Evolutionary conservation across 31 red algal species (phyloP).

Genomic region (Asparagopsis taxiformis): DNA sequence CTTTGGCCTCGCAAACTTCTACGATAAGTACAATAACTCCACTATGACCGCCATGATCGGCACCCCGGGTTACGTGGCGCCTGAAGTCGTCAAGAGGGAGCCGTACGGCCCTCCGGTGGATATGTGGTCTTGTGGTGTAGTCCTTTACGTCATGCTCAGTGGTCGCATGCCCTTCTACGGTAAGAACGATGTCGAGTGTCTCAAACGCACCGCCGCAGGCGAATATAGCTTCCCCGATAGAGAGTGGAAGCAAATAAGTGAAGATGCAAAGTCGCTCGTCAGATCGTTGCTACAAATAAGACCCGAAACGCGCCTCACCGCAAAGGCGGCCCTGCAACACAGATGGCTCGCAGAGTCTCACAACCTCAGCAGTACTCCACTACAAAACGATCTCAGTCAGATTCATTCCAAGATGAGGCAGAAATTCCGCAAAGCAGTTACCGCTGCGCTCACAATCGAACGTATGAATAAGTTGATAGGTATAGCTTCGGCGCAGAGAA

Average conservation of each 20-base stretch:
- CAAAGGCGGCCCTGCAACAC: constrained; percentile 78
- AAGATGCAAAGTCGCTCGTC: constrained; percentile 79
- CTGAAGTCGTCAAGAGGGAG: constrained; percentile 85
- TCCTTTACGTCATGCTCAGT: constrained; percentile 95
- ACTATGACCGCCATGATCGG: constrained; percentile 74
- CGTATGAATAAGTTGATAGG: constrained; percentile 57
- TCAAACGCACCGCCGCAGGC: constrained; percentile 70
- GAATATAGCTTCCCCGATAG: constrained; percentile 67
- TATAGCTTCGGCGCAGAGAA: constrained; percentile 11
- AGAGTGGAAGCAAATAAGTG: constrained; percentile 83
- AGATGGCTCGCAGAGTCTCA: constrained; percentile 73
- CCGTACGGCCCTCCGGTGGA: constrained; percentile 84
- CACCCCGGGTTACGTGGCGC: constrained; percentile 94
- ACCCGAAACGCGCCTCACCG: constrained; percentile 81
- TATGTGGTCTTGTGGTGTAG: constrained; percentile 92
- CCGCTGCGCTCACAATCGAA: constrained; percentile 57
- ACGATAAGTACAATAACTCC: constrained; percentile 57
- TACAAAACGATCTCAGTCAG: constrained; percentile 73
- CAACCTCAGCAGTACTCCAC: constrained; percentile 31
- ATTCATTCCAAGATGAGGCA: constrained; percentile 61
- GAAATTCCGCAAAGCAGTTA: constrained; percentile 79
- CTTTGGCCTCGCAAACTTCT: constrained; percentile 87
- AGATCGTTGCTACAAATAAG: constrained; percentile 80
- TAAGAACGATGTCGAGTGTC: constrained; percentile 84
- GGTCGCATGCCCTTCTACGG: constrained; percentile 99